These are phyloP conservation scores for Amanita thiersii DNA, from an alignment of 768 basidiomycete species.

Conservation along the genomic window DNA sequence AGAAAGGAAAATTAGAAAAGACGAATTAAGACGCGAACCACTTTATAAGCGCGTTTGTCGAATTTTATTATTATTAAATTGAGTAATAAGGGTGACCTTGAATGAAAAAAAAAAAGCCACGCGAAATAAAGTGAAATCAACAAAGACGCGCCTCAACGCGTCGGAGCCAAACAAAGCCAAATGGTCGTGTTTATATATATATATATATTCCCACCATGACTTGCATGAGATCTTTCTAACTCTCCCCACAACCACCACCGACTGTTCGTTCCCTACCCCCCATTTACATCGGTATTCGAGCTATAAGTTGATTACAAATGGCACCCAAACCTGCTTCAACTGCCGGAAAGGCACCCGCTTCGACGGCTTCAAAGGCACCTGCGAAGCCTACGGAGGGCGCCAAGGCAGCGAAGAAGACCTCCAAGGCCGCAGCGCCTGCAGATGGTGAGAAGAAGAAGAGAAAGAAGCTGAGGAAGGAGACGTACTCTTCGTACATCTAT, in stretches of 20 bases:
- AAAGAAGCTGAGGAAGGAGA: constrained; percentile 82
- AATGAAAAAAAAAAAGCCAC: too few species aligned
- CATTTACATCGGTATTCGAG: constrained; percentile 5
- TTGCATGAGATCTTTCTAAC: constrained; percentile 13
- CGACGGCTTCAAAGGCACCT: constrained; percentile 64
- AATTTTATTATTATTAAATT: too few species aligned
- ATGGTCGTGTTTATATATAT: constrained; percentile 29
- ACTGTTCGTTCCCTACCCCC: constrained; percentile 6
- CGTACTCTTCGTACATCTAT: constrained; percentile 90
- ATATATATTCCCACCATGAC: constrained; percentile 11
- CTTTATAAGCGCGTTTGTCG: too few species aligned
- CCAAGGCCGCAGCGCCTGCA: constrained; percentile 53
- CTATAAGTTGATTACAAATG: constrained; percentile 28
- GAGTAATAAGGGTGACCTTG: too few species aligned
- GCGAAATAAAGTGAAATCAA: constrained; percentile 21
- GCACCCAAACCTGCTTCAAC: constrained; percentile 74
- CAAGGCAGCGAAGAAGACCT: constrained; percentile 78
- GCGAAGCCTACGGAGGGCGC: constrained; percentile 53
- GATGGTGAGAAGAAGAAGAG: constrained; percentile 84
- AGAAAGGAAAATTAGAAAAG: constrained; percentile 1
- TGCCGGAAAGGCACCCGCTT: constrained; percentile 76
- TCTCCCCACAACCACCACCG: constrained; percentile 16
- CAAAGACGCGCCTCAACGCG: constrained; percentile 26
- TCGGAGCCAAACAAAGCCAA: constrained; percentile 25
- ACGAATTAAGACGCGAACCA: constrained; percentile 19